Percentiles rank a stretch among this genome's conserved stretches.
Evolutionary conservation across 352 stramenopile species (phyloP).

Genomic region (Globisporangium megalacanthum): DNA sequence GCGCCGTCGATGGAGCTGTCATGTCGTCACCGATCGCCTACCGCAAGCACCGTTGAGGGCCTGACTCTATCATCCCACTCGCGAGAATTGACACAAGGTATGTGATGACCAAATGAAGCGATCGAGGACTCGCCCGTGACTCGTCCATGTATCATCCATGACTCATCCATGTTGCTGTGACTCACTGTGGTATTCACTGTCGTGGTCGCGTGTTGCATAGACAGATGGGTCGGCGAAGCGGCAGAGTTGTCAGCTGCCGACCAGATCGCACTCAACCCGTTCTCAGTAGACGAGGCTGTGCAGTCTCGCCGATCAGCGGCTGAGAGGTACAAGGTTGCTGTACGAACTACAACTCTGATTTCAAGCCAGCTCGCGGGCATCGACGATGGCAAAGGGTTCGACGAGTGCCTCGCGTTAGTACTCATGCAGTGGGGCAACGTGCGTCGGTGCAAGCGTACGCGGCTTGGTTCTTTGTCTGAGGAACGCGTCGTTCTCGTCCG

Average conservation of each 20-base stretch:
- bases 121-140: not conserved
- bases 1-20: not conserved
- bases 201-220: not conserved
- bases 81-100: not conserved
- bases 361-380: not conserved
- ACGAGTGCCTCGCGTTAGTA: not conserved
- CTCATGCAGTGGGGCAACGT: not conserved
- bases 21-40: not conserved
- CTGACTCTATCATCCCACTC: not conserved
- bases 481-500: no score
- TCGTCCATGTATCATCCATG: not conserved
- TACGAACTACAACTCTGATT: not conserved
- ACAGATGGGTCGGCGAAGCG: not conserved
- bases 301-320: not conserved
- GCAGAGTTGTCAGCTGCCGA: not conserved
- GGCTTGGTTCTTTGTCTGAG: no score
- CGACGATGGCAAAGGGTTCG: not conserved
- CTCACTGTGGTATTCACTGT: no score
- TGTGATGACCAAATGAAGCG: not conserved
- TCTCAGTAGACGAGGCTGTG: not conserved
- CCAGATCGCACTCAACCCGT: not conserved
- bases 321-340: not conserved
- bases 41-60: not conserved
- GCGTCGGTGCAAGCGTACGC: not conserved
- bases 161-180: not conserved